Evolutionary conservation across 106 monocot genomes (phyloP).

Genomic region (Dioscorea alata): DNA sequence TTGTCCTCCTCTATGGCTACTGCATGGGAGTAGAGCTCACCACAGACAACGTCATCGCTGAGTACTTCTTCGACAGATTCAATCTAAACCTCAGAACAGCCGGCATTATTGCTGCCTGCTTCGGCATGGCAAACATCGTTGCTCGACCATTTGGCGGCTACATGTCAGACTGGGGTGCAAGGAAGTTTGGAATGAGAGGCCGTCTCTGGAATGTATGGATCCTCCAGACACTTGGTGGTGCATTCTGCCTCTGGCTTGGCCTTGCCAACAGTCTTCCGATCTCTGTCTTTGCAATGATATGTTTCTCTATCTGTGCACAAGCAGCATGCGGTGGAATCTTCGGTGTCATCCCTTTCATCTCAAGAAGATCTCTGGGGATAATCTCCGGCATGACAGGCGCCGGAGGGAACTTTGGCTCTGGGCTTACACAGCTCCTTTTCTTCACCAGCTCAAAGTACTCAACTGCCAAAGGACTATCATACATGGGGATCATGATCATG

Average conservation of each 20-base stretch:
- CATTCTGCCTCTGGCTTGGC: conserved; percentile 61
- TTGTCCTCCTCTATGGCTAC: conserved; percentile 59
- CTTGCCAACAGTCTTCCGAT: conserved; percentile 21
- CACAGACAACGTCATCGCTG: conserved; percentile 70
- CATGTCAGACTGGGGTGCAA: conserved; percentile 36
- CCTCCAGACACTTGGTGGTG: conserved; percentile 58
- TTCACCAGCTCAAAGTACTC: conserved; percentile 46
- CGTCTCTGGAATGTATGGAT: conserved; percentile 65
- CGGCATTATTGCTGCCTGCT: conserved; percentile 61
- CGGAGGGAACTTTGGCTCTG: conserved; percentile 66
- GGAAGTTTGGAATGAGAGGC: conserved; percentile 43
- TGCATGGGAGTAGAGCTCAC: conserved; percentile 72
- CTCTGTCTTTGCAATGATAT: conserved; percentile 48
- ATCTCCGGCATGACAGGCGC: conserved; percentile 36
- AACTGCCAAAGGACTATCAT: conserved; percentile 25
- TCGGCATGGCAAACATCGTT: conserved; percentile 63
- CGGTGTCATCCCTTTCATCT: conserved; percentile 68
- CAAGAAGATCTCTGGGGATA: conserved; percentile 30
- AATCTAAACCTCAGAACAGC: conserved; percentile 55
- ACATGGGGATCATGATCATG: conserved; percentile 53
- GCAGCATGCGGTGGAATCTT: conserved; percentile 60
- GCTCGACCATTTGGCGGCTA: conserved; percentile 52
- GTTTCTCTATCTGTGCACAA: conserved; percentile 58
- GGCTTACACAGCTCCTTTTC: conserved; percentile 69
- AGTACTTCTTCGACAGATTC: conserved; percentile 75